Conservation (phyloP, 2,329 filamentous ascomycete genomes). For the Aureobasidium sp. region DNA sequence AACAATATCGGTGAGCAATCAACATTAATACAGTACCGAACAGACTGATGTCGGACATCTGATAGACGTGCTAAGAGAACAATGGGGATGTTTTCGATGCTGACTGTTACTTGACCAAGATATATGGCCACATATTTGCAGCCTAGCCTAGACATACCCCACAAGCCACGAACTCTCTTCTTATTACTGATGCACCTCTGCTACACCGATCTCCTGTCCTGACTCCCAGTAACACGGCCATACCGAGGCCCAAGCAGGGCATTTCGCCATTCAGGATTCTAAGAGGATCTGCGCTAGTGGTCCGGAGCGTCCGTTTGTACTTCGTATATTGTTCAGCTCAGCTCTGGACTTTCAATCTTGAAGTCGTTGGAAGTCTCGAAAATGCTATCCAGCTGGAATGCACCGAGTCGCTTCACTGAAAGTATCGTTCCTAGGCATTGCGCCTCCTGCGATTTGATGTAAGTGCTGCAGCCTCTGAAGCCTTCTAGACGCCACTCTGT, state of each 20-base stretch:
- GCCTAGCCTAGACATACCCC: background rate
- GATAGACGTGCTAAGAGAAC: background rate
- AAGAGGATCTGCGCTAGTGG: background rate
- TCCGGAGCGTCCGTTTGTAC: background rate
- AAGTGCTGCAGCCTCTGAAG: background rate
- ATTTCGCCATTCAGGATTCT: background rate
- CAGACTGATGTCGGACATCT: background rate
- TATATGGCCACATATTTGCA: background rate
- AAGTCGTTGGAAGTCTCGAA: background rate
- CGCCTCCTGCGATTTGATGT: background rate
- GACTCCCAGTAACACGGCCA: background rate
- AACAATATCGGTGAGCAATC: background rate
- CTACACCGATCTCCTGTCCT: background rate
- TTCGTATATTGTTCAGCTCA: constrained; percentile 8
- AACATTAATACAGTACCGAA: background rate
- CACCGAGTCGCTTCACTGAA: background rate
- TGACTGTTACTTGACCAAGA: background rate
- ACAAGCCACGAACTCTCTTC: background rate
- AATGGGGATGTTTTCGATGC: background rate
- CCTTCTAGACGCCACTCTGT: background rate
- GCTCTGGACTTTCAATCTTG: background rate
- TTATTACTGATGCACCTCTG: background rate
- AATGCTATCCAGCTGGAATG: background rate
- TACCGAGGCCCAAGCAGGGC: background rate
- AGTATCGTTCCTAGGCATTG: background rate